Evolutionary conservation across 2,329 filamentous ascomycete genomes (phyloP).

Genomic region (Emergomyces orientalis): DNA sequence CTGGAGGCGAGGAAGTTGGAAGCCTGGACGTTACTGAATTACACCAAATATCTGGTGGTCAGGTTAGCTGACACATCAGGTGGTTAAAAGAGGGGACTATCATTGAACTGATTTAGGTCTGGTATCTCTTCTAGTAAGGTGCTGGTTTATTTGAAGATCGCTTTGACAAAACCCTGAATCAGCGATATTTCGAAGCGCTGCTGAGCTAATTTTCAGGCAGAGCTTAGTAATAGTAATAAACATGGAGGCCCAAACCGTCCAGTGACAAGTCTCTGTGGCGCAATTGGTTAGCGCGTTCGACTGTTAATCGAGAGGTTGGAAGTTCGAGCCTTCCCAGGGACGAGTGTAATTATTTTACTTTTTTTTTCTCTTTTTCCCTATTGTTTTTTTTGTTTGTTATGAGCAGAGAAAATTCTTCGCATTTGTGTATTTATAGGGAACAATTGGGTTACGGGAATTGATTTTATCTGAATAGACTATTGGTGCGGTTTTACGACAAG

Average conservation of each 20-base stretch:
- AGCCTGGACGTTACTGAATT: neutral
- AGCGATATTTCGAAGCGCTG: too few species aligned
- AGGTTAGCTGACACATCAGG: neutral
- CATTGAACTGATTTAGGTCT: neutral
- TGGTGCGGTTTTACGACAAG: neutral
- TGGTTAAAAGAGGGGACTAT: too few species aligned
- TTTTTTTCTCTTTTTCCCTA: neutral
- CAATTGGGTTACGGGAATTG: too few species aligned
- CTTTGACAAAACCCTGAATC: too few species aligned
- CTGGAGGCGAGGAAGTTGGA: neutral
- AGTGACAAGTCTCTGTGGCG: constrained; percentile 9
- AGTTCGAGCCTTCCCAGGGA: constrained; percentile 36
- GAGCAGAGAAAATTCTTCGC: neutral
- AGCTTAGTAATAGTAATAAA: neutral
- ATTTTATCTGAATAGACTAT: too few species aligned
- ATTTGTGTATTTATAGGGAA: too few species aligned
- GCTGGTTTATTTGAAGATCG: too few species aligned
- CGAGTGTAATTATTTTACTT: constrained; percentile 12
- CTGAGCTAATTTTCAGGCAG: too few species aligned
- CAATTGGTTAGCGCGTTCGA: constrained; percentile 13
- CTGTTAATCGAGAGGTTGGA: constrained; percentile 27
- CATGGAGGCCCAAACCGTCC: neutral
- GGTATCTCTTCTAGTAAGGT: too few species aligned
- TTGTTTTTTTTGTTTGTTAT: neutral
- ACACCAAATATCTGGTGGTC: neutral